Evolutionary conservation across 106 monocot species (phyloP).

Genomic region (Apostasia ramifera): DNA sequence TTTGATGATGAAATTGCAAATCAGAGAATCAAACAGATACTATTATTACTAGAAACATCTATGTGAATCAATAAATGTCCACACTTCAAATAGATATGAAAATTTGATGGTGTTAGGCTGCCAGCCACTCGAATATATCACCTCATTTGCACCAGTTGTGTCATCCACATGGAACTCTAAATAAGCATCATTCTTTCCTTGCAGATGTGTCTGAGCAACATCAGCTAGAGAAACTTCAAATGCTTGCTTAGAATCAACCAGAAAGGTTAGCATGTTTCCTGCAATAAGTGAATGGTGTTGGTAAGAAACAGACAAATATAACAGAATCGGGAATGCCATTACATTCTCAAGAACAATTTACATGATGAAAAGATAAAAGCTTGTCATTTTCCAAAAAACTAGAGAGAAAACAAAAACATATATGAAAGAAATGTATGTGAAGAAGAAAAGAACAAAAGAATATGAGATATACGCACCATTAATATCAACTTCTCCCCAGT

Average conservation of each 20-base stretch:
- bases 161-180: slow-evolving; percentile 99
- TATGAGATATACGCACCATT: slow-evolving; percentile 35
- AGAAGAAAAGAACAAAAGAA: neutral
- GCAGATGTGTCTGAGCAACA: slow-evolving; percentile 88
- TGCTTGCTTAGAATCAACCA: slow-evolving; percentile 90
- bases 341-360: too few relatives aligned
- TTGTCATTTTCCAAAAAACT: too few relatives aligned
- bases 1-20: too few relatives aligned
- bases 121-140: slow-evolving; percentile 3
- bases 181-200: slow-evolving; percentile 94
- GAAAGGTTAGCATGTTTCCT: slow-evolving; percentile 94
- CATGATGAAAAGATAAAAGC: too few relatives aligned
- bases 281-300: slow-evolving; percentile 5
- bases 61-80: too few relatives aligned
- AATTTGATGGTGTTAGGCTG: neutral
- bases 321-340: too few relatives aligned
- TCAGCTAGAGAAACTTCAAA: slow-evolving; percentile 99
- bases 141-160: slow-evolving; percentile 98
- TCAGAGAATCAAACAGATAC: too few relatives aligned
- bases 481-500: slow-evolving; percentile 95
- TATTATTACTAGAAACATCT: too few relatives aligned
- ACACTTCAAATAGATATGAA: neutral
- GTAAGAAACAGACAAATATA: too few relatives aligned
- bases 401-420: neutral
- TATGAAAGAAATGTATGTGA: neutral